Evolutionary conservation across 1,284 basidiomycete genomes (phyloP), one percentile per base, ranked within the genome.

Genomic region (Exsudoporus floridanus): DNA sequence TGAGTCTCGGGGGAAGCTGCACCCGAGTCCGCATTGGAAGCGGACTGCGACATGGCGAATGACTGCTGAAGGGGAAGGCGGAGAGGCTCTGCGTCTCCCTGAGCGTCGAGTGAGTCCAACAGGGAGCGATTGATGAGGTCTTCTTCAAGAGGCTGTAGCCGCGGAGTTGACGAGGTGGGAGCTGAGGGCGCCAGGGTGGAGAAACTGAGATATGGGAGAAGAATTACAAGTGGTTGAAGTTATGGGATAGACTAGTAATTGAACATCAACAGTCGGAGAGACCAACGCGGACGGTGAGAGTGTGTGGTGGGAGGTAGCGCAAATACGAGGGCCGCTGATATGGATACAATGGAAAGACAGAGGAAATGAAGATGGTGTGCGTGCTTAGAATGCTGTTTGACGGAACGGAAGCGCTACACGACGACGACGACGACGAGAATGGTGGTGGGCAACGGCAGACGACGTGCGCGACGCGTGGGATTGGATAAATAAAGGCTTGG

Each of bases 111-210:
- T 36, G 83, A 86, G 69, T 87, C 88, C 60, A 91, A 74, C 54
- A 91, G 78, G 50, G 88, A 90, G 66, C 83, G 83, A 74, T 90
- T 90, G 68, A 91, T 89, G 63, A 83, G 83, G 72, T 86, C 88
- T 79, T 90, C 88, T 82, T 88, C 88, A 54, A 77, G 62, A 73
- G 73, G 58, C 72, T 73, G 66, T 67, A 70, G 64, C 64, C 67
- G 66, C 60, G 77, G 73, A 59, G 78, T 74, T 64, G 84, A 76
- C 72, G 80, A 82, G 80, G 83, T 68, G 57, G 70, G 64, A 61
- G 77, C 72, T 62, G 77, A 74, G 66, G 83, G 74, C 73, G 84
- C 84, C 86, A 88, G 83, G 70, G 66, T 83, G 79, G 74, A 78
- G 74, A 76, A 71, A 57, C 12, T 65, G 60, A 56, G 59, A 60